Evolutionary conservation across 352 stramenopile genomes (phyloP).

Genomic region (Phytophthora hibernalis): DNA sequence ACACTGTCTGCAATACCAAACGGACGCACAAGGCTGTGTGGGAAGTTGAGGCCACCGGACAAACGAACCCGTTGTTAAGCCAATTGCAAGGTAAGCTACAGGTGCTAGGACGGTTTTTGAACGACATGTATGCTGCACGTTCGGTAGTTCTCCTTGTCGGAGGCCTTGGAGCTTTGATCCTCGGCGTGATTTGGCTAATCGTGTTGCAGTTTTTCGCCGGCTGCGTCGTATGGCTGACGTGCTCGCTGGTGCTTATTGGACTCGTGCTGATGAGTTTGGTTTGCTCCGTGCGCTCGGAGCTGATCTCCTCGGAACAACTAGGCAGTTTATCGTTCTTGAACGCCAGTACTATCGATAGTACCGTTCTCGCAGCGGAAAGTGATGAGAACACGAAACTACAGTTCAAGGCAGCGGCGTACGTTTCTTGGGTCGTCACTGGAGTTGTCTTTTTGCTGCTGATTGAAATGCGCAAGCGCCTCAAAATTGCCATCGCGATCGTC

Average conservation of each 20-base stretch:
- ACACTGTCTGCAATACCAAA: conserved; percentile 66
- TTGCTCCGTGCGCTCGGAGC: conserved; percentile 69
- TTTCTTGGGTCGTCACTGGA: conserved; percentile 58
- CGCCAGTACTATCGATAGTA: conserved; percentile 41
- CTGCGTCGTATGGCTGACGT: conserved; percentile 84
- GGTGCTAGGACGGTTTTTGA: conserved; percentile 71
- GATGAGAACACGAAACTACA: conserved; percentile 53
- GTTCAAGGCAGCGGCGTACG: conserved; percentile 74
- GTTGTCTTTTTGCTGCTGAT: conserved; percentile 67
- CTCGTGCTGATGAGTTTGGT: conserved; percentile 79
- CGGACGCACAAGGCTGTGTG: conserved; percentile 72
- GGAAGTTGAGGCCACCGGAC: conserved; percentile 56
- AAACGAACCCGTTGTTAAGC: conserved; percentile 66
- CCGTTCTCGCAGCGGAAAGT: conserved; percentile 27
- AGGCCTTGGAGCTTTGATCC: conserved; percentile 52
- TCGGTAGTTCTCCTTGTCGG: conserved; percentile 66
- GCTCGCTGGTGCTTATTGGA: conserved; percentile 64
- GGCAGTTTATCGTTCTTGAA: conserved; percentile 55
- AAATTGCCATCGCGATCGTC: conserved; percentile 77
- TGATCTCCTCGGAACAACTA: conserved; percentile 56
- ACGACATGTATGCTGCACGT: conserved; percentile 74
- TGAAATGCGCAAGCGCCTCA: conserved; percentile 72
- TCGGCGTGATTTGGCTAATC: conserved; percentile 77
- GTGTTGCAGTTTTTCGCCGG: conserved; percentile 82
- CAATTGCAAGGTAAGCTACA: conserved; percentile 73